phyloP scores from a whole-genome alignment of 202 grass and related monocot genomes.

The Cymbopogon flexuosus region DNA sequence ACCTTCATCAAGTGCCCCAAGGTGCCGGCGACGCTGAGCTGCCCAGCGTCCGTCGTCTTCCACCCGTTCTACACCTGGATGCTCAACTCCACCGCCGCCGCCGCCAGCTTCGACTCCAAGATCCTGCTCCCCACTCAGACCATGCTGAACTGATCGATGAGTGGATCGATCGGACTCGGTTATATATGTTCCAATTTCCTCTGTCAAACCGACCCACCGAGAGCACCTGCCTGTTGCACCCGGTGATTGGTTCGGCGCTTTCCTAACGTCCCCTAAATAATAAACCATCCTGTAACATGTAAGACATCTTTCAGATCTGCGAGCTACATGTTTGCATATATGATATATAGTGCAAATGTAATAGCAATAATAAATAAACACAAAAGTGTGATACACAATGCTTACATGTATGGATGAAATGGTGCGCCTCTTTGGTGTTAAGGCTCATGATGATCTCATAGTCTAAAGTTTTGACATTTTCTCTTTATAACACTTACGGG shows the following conservation, averaged over 20 bases:
- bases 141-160: neutral
- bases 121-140: slow-evolving; percentile 13
- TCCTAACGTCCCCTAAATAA: neutral
- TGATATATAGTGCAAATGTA: neutral
- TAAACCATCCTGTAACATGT: neutral
- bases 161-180: neutral
- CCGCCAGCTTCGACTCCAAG: neutral
- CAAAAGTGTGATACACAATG: too few relatives aligned
- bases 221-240: neutral
- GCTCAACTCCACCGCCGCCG: slow-evolving; percentile 29
- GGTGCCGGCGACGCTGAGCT: slow-evolving; percentile 16
- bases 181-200: neutral
- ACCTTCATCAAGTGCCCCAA: slow-evolving; percentile 45
- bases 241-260: neutral
- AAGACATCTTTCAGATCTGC: neutral
- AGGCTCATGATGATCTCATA: too few relatives aligned
- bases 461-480: too few relatives aligned
- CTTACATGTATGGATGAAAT: too few relatives aligned
- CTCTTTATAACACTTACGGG: too few relatives aligned
- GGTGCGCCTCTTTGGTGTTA: too few relatives aligned
- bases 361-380: neutral
- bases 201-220: neutral
- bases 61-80: slow-evolving; percentile 37
- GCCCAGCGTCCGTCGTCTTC: slow-evolving; percentile 26
- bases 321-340: neutral